A percentile compares a stretch with the other conserved stretches of the same genome.
Evolutionary conservation across 2,329 filamentous ascomycete species (phyloP).

Genomic region (Botryotinia narcissicola): DNA sequence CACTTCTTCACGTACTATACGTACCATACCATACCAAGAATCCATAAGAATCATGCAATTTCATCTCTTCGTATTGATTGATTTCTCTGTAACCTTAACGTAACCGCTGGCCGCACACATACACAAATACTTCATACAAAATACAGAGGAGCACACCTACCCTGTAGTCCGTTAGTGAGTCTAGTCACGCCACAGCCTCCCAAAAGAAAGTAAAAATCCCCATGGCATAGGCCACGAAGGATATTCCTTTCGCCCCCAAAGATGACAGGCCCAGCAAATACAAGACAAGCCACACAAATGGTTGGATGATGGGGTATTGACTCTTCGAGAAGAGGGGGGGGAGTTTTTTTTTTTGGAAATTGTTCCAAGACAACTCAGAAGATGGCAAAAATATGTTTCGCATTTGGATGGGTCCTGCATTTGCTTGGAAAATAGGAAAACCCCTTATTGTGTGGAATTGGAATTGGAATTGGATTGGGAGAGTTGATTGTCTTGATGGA

Average conservation of each 20-base stretch:
- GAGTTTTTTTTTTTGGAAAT: background rate
- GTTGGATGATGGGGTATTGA: background rate
- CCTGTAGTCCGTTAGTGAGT: no score
- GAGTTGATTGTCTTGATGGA: no score
- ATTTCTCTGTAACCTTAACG: background rate
- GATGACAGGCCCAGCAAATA: background rate
- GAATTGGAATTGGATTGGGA: no score
- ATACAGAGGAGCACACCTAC: no score
- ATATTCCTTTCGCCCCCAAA: background rate
- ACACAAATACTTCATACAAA: background rate
- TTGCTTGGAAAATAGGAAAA: background rate
- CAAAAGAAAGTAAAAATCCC: background rate
- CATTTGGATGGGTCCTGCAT: background rate
- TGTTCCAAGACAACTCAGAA: slow-evolving; percentile 16
- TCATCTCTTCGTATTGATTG: background rate
- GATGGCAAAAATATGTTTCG: background rate
- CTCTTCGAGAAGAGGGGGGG: background rate
- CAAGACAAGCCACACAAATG: slow-evolving; percentile 5
- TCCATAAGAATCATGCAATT: background rate
- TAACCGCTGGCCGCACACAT: slow-evolving; percentile 11
- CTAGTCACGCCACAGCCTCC: background rate
- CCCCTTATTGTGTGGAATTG: background rate
- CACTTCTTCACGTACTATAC: no score
- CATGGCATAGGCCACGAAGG: background rate
- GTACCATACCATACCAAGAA: background rate